These are phyloP conservation scores for Alternaria conjuncta DNA, from an alignment of 2,329 filamentous ascomycete genomes.

Conservation along the genomic window DNA sequence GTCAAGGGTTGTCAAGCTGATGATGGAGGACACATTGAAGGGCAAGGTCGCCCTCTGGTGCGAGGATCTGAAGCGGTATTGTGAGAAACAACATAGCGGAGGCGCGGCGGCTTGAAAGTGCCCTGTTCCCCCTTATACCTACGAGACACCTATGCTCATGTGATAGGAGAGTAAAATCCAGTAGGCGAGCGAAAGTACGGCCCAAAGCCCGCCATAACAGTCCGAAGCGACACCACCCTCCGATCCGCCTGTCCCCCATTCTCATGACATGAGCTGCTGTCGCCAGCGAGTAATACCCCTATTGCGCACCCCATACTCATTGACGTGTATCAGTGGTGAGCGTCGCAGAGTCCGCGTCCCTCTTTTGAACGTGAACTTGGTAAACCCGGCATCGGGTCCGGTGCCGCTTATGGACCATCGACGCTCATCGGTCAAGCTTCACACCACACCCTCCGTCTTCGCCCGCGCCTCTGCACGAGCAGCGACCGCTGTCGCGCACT, in stretches of 20 bases:
- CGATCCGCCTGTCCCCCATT: background rate
- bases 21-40: conserved; percentile 21
- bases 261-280: background rate
- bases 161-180: background rate
- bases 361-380: background rate
- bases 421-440: background rate
- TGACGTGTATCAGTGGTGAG: background rate
- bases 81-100: conserved; percentile 10
- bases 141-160: background rate
- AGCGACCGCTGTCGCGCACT: background rate
- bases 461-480: background rate
- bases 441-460: background rate
- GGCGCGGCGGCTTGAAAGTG: background rate
- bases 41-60: conserved; percentile 27
- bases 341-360: background rate
- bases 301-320: background rate
- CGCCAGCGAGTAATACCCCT: background rate
- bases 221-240: background rate
- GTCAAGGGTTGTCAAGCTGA: conserved; percentile 22
- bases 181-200: background rate
- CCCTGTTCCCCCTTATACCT: background rate
- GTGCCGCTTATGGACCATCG: background rate
- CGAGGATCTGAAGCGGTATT: conserved; percentile 21
- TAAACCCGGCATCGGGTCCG: background rate
- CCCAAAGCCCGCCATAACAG: background rate